Evolutionary conservation across 176 grass and related monocot genomes (phyloP).

Genomic region (Carex cristatella): DNA sequence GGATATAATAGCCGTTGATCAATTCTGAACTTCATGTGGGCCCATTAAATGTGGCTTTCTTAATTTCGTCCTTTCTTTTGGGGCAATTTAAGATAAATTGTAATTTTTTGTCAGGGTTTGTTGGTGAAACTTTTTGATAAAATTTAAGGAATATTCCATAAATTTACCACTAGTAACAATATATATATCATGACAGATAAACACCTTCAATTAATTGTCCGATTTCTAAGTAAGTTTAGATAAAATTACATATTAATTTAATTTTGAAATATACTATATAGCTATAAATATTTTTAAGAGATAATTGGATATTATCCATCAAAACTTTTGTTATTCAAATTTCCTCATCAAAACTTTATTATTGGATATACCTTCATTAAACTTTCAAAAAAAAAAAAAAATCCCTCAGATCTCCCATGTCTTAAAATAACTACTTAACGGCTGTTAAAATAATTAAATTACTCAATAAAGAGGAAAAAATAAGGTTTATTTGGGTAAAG

Average conservation of each 20-base stretch:
- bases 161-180: not conserved
- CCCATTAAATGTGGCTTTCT: not conserved
- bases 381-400: not conserved
- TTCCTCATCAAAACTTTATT: not conserved
- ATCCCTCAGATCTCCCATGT: not conserved
- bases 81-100: not conserved
- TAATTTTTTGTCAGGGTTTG: not conserved
- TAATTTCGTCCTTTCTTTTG: not conserved
- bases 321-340: not conserved
- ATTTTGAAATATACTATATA: not conserved
- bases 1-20: constrained; percentile 1
- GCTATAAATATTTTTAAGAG: not conserved
- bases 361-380: not conserved
- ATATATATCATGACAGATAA: not conserved
- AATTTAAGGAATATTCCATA: not conserved
- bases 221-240: not conserved
- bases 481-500: not conserved
- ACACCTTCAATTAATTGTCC: not conserved
- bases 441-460: not conserved
- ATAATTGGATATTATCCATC: not conserved
- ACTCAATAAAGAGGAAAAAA: not conserved
- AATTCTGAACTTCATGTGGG: constrained; percentile 2
- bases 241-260: not conserved
- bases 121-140: not conserved
- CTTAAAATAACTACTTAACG: not conserved